Evolutionary conservation across 176 grass and related monocot genomes (phyloP).

Genomic region (Themeda triandra): DNA sequence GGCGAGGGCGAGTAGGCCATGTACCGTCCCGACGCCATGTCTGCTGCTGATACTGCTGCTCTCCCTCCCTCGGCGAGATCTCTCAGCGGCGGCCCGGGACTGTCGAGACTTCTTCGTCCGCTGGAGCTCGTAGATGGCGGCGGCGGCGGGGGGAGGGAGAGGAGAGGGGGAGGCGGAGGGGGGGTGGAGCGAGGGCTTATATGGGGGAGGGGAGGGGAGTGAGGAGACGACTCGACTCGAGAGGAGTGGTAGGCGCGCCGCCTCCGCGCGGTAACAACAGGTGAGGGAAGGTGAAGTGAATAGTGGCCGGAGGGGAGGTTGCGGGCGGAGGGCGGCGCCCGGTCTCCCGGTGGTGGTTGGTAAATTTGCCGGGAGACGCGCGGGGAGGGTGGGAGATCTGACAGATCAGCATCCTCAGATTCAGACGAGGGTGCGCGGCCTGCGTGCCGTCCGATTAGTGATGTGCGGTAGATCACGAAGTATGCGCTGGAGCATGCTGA

Average conservation of each 20-base stretch:
- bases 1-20: constrained; percentile 98
- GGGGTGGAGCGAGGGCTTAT: constrained; percentile 16
- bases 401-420: not conserved
- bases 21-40: constrained; percentile 84
- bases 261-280: constrained; percentile 18
- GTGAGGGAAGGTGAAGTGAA: not conserved
- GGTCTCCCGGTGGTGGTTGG: constrained; percentile 16
- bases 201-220: not conserved
- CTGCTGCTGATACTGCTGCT: constrained; percentile 5
- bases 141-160: not conserved
- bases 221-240: not conserved
- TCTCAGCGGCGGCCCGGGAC: not conserved
- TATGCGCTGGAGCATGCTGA: not conserved
- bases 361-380: constrained; percentile 37
- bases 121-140: not conserved
- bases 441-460: not conserved
- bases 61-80: constrained; percentile 24
- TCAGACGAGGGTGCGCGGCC: not conserved
- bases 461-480: not conserved
- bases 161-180: not conserved
- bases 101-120: not conserved
- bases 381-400: not conserved
- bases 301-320: not conserved
- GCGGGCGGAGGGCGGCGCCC: constrained; percentile 21
- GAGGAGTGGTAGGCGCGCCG: not conserved